A percentile compares a stretch with the other conserved stretches of the same genome.
Evolutionary conservation across 768 basidiomycete species (phyloP).

Genomic region (Mycena venus): DNA sequence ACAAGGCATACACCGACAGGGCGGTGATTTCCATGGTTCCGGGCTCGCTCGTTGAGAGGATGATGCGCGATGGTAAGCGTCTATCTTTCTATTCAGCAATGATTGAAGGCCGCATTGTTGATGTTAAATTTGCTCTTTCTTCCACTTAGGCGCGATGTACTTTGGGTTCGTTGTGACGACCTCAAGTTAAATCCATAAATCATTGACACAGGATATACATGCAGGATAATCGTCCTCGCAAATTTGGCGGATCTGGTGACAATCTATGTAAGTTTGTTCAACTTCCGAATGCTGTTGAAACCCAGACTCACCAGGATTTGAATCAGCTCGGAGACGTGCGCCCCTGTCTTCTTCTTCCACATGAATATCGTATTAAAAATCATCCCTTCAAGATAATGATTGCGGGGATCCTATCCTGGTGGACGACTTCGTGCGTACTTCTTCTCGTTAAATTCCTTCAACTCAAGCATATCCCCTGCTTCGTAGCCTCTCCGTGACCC

Average conservation of each 20-base stretch:
- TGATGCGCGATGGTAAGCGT: slow-evolving; percentile 27
- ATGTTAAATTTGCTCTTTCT: neutral
- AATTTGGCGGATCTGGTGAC: slow-evolving; percentile 27
- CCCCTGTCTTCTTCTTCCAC: neutral
- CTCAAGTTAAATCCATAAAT: too few species aligned
- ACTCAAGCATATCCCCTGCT: neutral
- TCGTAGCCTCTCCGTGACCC: slow-evolving; percentile 14
- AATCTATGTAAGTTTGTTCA: slow-evolving; percentile 11
- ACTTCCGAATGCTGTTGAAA: neutral
- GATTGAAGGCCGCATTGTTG: neutral
- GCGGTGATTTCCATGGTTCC: neutral
- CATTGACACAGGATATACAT: too few species aligned
- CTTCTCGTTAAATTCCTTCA: neutral
- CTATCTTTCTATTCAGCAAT: neutral
- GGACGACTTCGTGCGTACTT: slow-evolving; percentile 25
- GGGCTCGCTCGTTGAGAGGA: slow-evolving; percentile 20
- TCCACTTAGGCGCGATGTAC: slow-evolving; percentile 25
- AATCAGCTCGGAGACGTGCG: neutral
- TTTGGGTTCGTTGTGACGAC: slow-evolving; percentile 27
- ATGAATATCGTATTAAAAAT: neutral
- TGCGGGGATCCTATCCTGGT: slow-evolving; percentile 27
- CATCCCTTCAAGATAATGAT: slow-evolving; percentile 14
- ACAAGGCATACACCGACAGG: slow-evolving; percentile 12
- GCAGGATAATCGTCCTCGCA: slow-evolving; percentile 29
- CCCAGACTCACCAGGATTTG: too few species aligned